These are phyloP conservation scores for Botrytis aclada DNA, from an alignment of 2,329 filamentous ascomycete species.

Conservation along the genomic window DNA sequence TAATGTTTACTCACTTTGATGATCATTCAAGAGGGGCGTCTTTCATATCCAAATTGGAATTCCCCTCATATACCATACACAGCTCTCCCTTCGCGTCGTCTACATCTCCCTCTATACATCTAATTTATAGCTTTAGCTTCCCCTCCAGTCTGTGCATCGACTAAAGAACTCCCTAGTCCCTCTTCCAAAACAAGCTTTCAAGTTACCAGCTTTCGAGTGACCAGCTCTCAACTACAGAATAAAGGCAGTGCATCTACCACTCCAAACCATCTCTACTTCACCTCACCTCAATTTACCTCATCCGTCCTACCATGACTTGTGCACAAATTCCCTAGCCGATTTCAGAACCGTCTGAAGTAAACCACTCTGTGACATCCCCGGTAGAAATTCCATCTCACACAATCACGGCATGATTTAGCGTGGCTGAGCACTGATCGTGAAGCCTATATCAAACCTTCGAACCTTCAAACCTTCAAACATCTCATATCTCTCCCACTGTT, in stretches of 20 bases:
- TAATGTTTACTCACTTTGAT: not conserved
- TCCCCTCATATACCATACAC: too few species aligned
- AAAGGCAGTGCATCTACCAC: not conserved
- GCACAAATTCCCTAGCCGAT: not conserved
- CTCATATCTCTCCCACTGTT: not conserved
- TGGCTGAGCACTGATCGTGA: not conserved
- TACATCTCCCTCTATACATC: not conserved
- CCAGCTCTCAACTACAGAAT: not conserved
- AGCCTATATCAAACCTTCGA: not conserved
- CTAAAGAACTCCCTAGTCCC: too few species aligned
- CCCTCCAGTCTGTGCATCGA: not conserved
- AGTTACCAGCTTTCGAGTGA: too few species aligned
- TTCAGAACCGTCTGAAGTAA: not conserved
- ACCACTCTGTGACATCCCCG: too few species aligned
- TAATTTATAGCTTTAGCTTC: not conserved
- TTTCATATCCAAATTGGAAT: not conserved
- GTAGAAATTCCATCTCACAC: not conserved
- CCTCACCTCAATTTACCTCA: not conserved
- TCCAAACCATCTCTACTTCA: constrained; percentile 2
- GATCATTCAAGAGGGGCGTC: not conserved
- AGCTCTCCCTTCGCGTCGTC: not conserved
- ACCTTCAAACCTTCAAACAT: not conserved
- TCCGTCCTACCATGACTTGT: not conserved
- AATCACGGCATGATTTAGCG: not conserved
- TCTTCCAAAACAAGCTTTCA: not conserved